phyloP scores from a whole-genome alignment of 257 asterid genomes.

The Ehretia macrophylla region DNA sequence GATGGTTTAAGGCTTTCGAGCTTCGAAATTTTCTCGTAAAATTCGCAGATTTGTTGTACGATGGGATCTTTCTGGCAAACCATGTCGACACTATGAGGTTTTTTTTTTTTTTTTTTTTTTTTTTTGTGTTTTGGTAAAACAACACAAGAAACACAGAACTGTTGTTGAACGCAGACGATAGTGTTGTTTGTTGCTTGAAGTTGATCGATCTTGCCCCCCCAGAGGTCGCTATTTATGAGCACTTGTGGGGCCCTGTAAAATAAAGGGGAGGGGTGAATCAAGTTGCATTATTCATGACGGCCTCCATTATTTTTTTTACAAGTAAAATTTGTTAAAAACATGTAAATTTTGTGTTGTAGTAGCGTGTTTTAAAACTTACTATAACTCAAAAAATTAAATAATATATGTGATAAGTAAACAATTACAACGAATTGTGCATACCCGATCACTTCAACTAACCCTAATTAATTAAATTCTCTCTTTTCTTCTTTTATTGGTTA shows the following conservation, averaged over 20 bases:
- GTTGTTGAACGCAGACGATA: no score
- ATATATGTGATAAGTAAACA: no score
- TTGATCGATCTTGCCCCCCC: slow-evolving; percentile 5
- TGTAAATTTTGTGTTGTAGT: no score
- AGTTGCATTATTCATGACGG: slow-evolving; percentile 16
- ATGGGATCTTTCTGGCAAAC: slow-evolving; percentile 73
- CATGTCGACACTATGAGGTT: slow-evolving; percentile 51
- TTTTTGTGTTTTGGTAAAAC: not conserved
- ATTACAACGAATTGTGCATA: no score
- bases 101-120: not conserved
- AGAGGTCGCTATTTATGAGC: slow-evolving; percentile 40
- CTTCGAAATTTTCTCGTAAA: slow-evolving; percentile 51
- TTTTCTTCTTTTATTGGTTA: slow-evolving; percentile 2
- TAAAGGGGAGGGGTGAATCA: slow-evolving; percentile 14
- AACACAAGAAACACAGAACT: not conserved
- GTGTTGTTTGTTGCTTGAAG: slow-evolving; percentile 10
- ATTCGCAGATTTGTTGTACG: slow-evolving; percentile 45
- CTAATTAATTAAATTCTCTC: not conserved
- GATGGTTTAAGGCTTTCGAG: slow-evolving; percentile 68
- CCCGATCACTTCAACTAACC: no score
- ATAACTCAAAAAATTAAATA: no score
- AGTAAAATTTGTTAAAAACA: not conserved
- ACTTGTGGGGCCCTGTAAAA: slow-evolving; percentile 27
- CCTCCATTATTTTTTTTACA: not conserved
- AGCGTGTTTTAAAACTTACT: no score